Conservation (phyloP, 1,284 basidiomycete species). For the Cutaneotrichosporon sp. region DNA sequence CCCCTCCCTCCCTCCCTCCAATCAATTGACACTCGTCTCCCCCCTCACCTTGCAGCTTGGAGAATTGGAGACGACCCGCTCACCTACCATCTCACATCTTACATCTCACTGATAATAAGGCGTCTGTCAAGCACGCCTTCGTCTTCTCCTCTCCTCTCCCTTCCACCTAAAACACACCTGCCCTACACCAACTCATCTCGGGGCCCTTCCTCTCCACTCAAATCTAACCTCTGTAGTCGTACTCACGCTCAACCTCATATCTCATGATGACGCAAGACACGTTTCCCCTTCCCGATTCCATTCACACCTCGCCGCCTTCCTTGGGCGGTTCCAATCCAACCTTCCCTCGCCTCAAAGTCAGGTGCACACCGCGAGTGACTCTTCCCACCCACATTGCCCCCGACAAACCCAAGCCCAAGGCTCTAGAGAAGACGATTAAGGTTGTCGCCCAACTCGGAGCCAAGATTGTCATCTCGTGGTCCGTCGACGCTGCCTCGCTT, state of each 20-base stretch:
- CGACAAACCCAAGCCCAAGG: constrained; percentile 13
- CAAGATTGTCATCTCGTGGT: constrained; percentile 21
- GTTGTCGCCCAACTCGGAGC: constrained; percentile 27
- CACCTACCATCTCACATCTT: background rate
- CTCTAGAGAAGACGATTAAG: constrained; percentile 29
- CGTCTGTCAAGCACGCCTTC: background rate
- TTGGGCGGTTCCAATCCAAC: too few relatives aligned
- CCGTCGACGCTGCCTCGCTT: background rate
- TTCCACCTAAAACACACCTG: background rate
- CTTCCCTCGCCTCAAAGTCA: constrained; percentile 23
- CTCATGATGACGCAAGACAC: background rate
- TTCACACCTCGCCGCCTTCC: background rate
- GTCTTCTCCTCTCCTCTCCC: background rate
- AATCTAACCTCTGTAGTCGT: background rate
- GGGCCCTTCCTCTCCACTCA: background rate
- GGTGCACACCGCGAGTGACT: constrained; percentile 16
- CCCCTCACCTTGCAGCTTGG: background rate
- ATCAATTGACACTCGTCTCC: background rate
- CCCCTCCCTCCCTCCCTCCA: background rate
- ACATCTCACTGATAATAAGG: background rate
- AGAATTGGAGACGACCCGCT: background rate
- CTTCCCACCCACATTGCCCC: constrained; percentile 25
- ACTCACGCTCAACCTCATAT: background rate
- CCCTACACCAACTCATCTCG: background rate
- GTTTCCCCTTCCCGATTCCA: background rate